phyloP scores from a whole-genome alignment of 768 basidiomycete species.

The Fomitopsis serialis region DNA sequence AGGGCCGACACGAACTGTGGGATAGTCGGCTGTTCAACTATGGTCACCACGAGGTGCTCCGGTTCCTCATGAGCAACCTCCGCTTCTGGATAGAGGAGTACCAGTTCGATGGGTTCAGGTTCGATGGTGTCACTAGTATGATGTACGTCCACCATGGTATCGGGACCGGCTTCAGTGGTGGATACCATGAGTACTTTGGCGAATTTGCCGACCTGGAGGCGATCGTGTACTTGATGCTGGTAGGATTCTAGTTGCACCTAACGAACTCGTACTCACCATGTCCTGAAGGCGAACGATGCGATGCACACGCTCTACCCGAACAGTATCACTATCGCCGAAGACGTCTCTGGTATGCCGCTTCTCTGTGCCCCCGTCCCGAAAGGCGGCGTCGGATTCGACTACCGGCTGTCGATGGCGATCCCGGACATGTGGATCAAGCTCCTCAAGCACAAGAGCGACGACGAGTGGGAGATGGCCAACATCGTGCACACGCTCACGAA shows the following conservation, averaged over 20 bases:
- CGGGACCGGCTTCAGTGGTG: slow-evolving; percentile 95
- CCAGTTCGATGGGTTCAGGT: slow-evolving; percentile 95
- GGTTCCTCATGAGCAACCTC: slow-evolving; percentile 93
- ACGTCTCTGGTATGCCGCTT: slow-evolving; percentile 98
- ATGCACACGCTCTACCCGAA: slow-evolving; percentile 78
- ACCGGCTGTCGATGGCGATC: slow-evolving; percentile 95
- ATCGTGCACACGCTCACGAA: slow-evolving; percentile 90
- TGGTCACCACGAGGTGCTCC: slow-evolving; percentile 85
- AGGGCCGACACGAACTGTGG: slow-evolving; percentile 94
- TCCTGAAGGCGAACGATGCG: slow-evolving; percentile 79
- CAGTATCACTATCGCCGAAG: slow-evolving; percentile 91
- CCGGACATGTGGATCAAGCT: slow-evolving; percentile 99
- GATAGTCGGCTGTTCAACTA: slow-evolving; percentile 98
- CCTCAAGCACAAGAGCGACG: slow-evolving; percentile 85
- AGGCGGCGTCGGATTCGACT: slow-evolving; percentile 97
- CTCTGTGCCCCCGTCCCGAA: slow-evolving; percentile 72
- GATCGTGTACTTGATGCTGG: slow-evolving; percentile 95
- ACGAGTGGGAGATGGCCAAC: slow-evolving; percentile 82
- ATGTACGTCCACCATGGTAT: slow-evolving; percentile 99
- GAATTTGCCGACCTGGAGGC: slow-evolving; percentile 78
- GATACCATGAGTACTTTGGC: slow-evolving; percentile 98
- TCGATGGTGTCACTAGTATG: slow-evolving; percentile 99
- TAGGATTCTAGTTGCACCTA: slow-evolving; percentile 32
- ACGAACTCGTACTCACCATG: slow-evolving; percentile 4
- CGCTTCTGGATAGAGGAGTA: slow-evolving; percentile 96